phyloP scores from a whole-genome alignment of 345 rosid genomes.

The Heritiera fomes region DNA sequence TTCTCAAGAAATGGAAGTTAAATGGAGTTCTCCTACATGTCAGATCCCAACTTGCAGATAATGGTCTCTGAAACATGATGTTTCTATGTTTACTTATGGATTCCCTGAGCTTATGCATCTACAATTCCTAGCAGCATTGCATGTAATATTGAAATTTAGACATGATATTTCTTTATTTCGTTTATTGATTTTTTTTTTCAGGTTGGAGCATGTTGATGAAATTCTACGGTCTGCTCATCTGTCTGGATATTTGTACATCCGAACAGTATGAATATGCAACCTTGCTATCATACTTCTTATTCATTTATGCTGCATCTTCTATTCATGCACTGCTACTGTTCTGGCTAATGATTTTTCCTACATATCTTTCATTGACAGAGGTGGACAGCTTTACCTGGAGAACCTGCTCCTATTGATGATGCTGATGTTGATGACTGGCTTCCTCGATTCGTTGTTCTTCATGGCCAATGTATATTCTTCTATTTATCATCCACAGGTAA shows the following conservation, averaged over 20 bases:
- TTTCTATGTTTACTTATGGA: background rate
- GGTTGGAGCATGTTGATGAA: slow-evolving; percentile 93
- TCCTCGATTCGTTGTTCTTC: slow-evolving; percentile 93
- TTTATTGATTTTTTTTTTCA: slow-evolving; percentile 26
- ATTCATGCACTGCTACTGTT: background rate
- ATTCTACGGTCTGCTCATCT: slow-evolving; percentile 83
- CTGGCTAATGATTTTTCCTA: background rate
- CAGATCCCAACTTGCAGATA: background rate
- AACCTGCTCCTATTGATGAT: slow-evolving; percentile 91
- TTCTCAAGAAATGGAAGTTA: background rate
- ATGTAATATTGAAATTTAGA: background rate
- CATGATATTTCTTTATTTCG: background rate
- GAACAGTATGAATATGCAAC: slow-evolving; percentile 57
- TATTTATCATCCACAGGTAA: slow-evolving; percentile 75
- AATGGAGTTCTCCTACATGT: background rate
- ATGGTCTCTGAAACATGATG: background rate
- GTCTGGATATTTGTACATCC: slow-evolving; percentile 78
- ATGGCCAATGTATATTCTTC: slow-evolving; percentile 85
- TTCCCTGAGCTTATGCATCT: background rate
- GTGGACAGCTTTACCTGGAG: slow-evolving; percentile 96
- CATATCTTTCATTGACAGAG: slow-evolving; percentile 44
- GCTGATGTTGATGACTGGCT: slow-evolving; percentile 96
- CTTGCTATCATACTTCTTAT: slow-evolving; percentile 9
- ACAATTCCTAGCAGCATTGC: background rate
- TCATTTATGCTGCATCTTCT: slow-evolving; percentile 16